These are phyloP conservation scores for Clarireedia hainanense DNA, from an alignment of 2,329 filamentous ascomycete genomes.

Conservation along the genomic window DNA sequence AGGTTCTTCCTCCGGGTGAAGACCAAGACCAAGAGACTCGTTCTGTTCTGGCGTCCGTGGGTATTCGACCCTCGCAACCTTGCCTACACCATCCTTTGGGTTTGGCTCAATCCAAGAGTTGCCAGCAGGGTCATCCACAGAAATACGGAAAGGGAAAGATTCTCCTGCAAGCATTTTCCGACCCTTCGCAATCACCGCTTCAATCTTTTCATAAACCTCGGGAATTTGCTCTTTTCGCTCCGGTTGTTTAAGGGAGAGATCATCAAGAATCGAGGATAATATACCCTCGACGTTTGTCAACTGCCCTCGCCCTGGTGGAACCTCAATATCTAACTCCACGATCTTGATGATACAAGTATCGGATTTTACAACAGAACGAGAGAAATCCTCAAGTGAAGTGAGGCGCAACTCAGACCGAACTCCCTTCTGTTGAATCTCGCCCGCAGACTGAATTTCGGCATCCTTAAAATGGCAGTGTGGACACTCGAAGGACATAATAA, in stretches of 20 bases:
- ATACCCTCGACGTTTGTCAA: conserved; percentile 92
- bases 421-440: conserved; percentile 84
- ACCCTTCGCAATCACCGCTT: conserved; percentile 65
- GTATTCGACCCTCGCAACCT: conserved; percentile 84
- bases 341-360: conserved; percentile 81
- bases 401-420: conserved; percentile 76
- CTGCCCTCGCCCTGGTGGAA: conserved; percentile 83
- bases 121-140: conserved; percentile 82
- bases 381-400: conserved; percentile 64
- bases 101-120: conserved; percentile 96
- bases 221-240: conserved; percentile 69
- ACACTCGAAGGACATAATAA: conserved; percentile 95
- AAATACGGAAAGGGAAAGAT: conserved; percentile 79
- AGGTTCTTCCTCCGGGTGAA: conserved; percentile 38
- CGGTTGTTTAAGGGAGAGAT: conserved; percentile 76
- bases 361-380: conserved; percentile 84
- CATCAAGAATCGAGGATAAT: conserved; percentile 67
- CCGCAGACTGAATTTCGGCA: conserved; percentile 88
- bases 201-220: conserved; percentile 71
- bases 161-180: conserved; percentile 70
- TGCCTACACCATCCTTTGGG: conserved; percentile 69
- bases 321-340: conserved; percentile 87
- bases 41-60: conserved; percentile 79
- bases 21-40: conserved; percentile 69
- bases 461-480: conserved; percentile 83